Evolutionary conservation across 108 stramenopile genomes (phyloP).

Genomic region (Cylindrotheca fusiformis): DNA sequence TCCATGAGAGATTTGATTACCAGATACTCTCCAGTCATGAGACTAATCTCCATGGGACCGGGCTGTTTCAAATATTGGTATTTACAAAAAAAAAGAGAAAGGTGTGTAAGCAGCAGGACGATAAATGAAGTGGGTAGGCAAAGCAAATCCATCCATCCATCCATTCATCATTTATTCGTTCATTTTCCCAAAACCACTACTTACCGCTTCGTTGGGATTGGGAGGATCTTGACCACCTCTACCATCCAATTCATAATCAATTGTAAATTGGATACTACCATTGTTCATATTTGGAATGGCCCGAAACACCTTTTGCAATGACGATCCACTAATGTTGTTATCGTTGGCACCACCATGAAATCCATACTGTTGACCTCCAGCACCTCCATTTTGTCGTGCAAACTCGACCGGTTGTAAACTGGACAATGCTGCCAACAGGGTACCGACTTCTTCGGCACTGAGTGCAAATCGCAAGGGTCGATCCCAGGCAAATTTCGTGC

Average conservation of each 20-base stretch:
- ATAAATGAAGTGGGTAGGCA: not conserved
- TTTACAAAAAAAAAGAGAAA: not conserved
- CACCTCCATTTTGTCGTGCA: slow-evolving; percentile 1
- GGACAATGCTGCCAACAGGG: slow-evolving; percentile 15
- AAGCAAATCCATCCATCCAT: no score
- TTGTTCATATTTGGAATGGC: not conserved
- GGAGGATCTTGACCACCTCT: slow-evolving; percentile 14
- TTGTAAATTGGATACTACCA: not conserved
- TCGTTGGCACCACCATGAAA: not conserved
- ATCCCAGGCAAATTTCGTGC: slow-evolving; percentile 19
- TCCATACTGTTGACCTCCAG: not conserved
- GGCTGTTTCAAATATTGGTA: not conserved
- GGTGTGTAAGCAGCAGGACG: not conserved
- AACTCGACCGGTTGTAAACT: slow-evolving; percentile 17
- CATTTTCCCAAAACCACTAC: no score
- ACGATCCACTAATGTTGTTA: not conserved
- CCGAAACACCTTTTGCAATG: slow-evolving; percentile 14
- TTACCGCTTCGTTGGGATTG: slow-evolving; percentile 6
- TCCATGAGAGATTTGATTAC: slow-evolving; percentile 24
- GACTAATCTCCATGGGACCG: slow-evolving; percentile 24
- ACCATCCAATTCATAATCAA: slow-evolving; percentile 22
- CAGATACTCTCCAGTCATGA: slow-evolving; percentile 29
- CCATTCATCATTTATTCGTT: no score
- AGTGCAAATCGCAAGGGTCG: slow-evolving; percentile 23
- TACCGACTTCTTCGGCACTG: slow-evolving; percentile 26